Evolutionary conservation across 2,329 filamentous ascomycete genomes (phyloP).

Genomic region (Exophiala oligosperma): DNA sequence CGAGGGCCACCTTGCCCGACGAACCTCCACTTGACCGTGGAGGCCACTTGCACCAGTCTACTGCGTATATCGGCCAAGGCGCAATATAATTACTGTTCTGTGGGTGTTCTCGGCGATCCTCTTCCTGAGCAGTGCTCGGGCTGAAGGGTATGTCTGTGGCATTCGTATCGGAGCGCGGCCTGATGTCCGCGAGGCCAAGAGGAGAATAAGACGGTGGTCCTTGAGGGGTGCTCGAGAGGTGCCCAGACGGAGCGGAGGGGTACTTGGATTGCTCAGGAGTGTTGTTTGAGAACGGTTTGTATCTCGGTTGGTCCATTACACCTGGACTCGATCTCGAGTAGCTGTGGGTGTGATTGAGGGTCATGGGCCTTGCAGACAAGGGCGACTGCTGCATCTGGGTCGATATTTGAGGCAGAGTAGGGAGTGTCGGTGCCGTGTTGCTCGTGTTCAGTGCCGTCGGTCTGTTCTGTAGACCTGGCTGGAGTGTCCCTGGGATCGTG

Average conservation of each 20-base stretch:
- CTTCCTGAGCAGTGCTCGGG: constrained; percentile 59
- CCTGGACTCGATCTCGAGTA: constrained; percentile 86
- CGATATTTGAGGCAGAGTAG: constrained; percentile 54
- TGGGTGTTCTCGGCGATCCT: constrained; percentile 64
- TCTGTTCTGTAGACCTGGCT: constrained; percentile 54
- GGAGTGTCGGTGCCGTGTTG: constrained; percentile 60
- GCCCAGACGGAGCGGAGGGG: constrained; percentile 50
- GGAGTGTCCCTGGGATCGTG: constrained; percentile 61
- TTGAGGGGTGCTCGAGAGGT: constrained; percentile 53
- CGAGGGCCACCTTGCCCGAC: constrained; percentile 89
- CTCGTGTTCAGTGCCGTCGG: constrained; percentile 51
- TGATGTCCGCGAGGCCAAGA: constrained; percentile 86
- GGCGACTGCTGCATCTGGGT: constrained; percentile 44
- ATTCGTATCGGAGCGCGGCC: constrained; percentile 79
- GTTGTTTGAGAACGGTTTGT: constrained; percentile 57
- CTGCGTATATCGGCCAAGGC: constrained; percentile 93
- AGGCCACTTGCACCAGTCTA: constrained; percentile 99
- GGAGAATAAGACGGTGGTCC: constrained; percentile 77
- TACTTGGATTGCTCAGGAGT: constrained; percentile 68
- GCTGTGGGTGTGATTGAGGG: constrained; percentile 65
- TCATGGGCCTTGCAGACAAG: constrained; percentile 66
- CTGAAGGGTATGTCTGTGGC: constrained; percentile 71
- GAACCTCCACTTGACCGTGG: constrained; percentile 65
- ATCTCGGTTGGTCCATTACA: constrained; percentile 59
- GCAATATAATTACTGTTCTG: constrained; percentile 89